These are phyloP conservation scores for Macrophomina phaseolina DNA, from an alignment of 2,329 filamentous ascomycete genomes.

Conservation along the genomic window DNA sequence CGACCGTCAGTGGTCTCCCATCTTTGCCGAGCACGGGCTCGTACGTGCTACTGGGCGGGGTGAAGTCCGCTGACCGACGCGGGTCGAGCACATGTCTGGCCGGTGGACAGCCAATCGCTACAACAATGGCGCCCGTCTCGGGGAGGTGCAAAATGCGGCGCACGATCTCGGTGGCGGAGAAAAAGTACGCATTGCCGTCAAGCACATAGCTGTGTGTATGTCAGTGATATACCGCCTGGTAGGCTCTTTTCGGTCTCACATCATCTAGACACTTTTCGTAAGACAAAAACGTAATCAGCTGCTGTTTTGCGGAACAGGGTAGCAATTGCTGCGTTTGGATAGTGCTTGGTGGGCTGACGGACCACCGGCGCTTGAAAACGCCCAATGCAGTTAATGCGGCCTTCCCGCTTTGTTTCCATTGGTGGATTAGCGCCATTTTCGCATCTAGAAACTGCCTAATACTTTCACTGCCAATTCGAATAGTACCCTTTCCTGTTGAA, in stretches of 20 bases:
- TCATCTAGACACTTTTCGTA: too few relatives aligned
- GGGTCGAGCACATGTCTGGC: background rate
- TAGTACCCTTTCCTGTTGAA: too few relatives aligned
- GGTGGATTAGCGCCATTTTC: too few relatives aligned
- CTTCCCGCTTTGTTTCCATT: too few relatives aligned
- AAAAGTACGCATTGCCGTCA: conserved; percentile 15
- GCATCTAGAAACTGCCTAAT: too few relatives aligned
- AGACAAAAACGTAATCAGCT: too few relatives aligned
- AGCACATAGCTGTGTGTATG: conserved; percentile 1
- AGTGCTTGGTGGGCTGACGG: too few relatives aligned
- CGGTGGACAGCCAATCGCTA: background rate
- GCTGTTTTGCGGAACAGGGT: too few relatives aligned
- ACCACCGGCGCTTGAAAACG: too few relatives aligned
- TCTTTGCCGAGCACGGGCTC: background rate
- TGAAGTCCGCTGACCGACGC: background rate
- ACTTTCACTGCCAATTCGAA: too few relatives aligned
- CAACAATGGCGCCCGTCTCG: background rate
- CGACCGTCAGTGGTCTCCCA: background rate
- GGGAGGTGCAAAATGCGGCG: background rate
- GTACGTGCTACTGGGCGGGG: background rate
- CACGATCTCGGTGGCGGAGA: conserved; percentile 13
- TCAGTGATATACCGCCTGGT: background rate
- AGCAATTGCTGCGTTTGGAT: too few relatives aligned
- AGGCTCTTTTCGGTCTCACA: background rate
- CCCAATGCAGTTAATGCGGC: too few relatives aligned